Conservation (phyloP, 2,329 filamentous ascomycete species). For the Colletotrichum sojae region DNA sequence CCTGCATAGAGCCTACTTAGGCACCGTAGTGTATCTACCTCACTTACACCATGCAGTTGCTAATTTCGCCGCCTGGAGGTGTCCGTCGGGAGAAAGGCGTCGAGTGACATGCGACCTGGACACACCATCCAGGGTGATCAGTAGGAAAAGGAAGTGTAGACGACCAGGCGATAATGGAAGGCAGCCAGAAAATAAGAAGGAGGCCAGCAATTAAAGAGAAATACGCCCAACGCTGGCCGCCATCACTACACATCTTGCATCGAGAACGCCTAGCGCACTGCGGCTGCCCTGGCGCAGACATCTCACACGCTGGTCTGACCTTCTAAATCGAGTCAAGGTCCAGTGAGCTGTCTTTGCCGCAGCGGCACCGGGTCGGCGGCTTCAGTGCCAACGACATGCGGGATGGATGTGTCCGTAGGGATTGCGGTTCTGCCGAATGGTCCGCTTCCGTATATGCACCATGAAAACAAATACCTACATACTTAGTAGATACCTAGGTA, state of each 20-base stretch:
- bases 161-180: neutral
- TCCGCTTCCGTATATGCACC: too few species aligned
- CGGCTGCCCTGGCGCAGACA: constrained; percentile 35
- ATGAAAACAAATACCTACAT: too few species aligned
- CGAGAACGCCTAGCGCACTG: constrained; percentile 39
- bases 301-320: constrained; percentile 36
- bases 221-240: constrained; percentile 21
- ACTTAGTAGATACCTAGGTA: too few species aligned
- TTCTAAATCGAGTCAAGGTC: constrained; percentile 32
- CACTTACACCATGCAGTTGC: neutral
- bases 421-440: neutral
- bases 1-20: neutral
- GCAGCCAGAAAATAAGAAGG: constrained; percentile 6
- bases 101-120: neutral
- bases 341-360: constrained; percentile 29
- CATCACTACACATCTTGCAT: constrained; percentile 5
- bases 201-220: neutral
- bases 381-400: neutral
- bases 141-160: constrained; percentile 12
- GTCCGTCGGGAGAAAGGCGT: neutral
- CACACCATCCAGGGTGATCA: neutral
- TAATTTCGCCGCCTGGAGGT: constrained; percentile 5
- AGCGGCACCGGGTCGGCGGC: constrained; percentile 21
- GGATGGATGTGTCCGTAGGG: constrained; percentile 9
- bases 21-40: too few species aligned